Percentiles rank a stretch among this genome's conserved stretches.
Evolutionary conservation across 257 asterid genomes (phyloP).

Genomic region (Solanum clarkiae): DNA sequence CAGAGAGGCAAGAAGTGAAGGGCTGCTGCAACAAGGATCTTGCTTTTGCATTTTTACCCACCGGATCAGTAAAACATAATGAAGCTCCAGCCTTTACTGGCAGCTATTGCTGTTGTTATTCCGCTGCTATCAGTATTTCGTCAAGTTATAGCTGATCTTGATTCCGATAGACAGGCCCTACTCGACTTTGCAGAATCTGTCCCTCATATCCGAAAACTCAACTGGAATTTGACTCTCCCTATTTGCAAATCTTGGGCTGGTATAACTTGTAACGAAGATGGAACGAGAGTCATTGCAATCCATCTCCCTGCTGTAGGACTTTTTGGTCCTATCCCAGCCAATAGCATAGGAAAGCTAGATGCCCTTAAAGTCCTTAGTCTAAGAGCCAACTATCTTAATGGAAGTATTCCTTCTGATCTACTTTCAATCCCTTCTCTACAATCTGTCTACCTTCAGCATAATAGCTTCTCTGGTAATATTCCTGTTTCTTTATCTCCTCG

Average conservation of each 20-base stretch:
- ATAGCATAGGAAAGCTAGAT: slow-evolving; percentile 47
- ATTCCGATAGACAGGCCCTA: slow-evolving; percentile 52
- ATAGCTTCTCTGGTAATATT: slow-evolving; percentile 63
- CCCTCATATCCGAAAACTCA: slow-evolving; percentile 55
- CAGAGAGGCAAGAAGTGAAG: neutral
- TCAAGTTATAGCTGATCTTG: slow-evolving; percentile 28
- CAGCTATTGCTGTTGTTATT: slow-evolving; percentile 15
- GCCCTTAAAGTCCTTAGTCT: slow-evolving; percentile 67
- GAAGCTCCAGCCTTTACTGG: slow-evolving; percentile 17
- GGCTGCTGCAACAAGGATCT: neutral
- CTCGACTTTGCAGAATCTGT: slow-evolving; percentile 52
- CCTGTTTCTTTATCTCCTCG: slow-evolving; percentile 39
- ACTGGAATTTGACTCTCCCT: slow-evolving; percentile 40
- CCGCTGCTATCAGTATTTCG: slow-evolving; percentile 16
- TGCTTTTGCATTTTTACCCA: neutral
- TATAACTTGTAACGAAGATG: slow-evolving; percentile 41
- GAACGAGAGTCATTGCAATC: slow-evolving; percentile 45
- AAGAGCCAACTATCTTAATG: slow-evolving; percentile 53
- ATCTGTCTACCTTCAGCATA: slow-evolving; percentile 54
- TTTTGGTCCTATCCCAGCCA: slow-evolving; percentile 51
- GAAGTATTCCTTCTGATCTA: slow-evolving; percentile 58
- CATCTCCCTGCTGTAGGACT: slow-evolving; percentile 84
- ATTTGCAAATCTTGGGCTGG: slow-evolving; percentile 78
- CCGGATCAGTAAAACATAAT: slow-evolving; percentile 15
- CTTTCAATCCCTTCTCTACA: slow-evolving; percentile 53